A percentile compares a stretch with the other conserved stretches of the same genome.
These are phyloP conservation scores for Plasmopara viticola DNA, from an alignment of 352 stramenopile species.

Conservation along the genomic window DNA sequence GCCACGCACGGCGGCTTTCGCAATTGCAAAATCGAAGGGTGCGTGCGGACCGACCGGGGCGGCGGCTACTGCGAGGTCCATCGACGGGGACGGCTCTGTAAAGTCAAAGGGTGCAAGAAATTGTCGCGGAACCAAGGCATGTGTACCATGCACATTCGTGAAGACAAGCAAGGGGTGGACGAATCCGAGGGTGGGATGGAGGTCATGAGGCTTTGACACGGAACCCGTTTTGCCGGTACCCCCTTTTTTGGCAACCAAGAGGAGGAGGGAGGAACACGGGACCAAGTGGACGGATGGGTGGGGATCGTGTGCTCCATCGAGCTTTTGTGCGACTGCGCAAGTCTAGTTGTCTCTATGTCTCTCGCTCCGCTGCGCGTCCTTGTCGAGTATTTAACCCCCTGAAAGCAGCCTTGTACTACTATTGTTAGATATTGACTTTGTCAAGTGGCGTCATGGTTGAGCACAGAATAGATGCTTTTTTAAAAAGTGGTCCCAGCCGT, in stretches of 20 bases:
- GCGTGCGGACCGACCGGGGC: constrained; percentile 73
- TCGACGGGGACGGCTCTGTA: constrained; percentile 70
- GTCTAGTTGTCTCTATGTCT: constrained; percentile 26
- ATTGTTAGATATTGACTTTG: not conserved
- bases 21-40: constrained; percentile 83
- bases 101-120: constrained; percentile 84
- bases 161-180: constrained; percentile 60
- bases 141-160: constrained; percentile 87
- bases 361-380: not conserved
- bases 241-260: too few species aligned
- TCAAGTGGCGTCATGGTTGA: too few species aligned
- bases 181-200: not conserved
- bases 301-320: too few species aligned
- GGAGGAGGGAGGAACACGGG: too few species aligned
- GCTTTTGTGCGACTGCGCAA: not conserved
- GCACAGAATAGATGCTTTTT: too few species aligned
- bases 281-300: too few species aligned
- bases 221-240: too few species aligned
- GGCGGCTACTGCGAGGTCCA: constrained; percentile 84
- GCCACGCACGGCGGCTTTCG: constrained; percentile 79
- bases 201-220: not conserved
- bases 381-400: constrained; percentile 23
- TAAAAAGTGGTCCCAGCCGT: too few species aligned
- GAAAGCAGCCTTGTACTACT: constrained; percentile 3
- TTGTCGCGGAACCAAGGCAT: constrained; percentile 82